Conservation (phyloP, 768 basidiomycete species). For the Leucocoprinus birnbaumii region DNA sequence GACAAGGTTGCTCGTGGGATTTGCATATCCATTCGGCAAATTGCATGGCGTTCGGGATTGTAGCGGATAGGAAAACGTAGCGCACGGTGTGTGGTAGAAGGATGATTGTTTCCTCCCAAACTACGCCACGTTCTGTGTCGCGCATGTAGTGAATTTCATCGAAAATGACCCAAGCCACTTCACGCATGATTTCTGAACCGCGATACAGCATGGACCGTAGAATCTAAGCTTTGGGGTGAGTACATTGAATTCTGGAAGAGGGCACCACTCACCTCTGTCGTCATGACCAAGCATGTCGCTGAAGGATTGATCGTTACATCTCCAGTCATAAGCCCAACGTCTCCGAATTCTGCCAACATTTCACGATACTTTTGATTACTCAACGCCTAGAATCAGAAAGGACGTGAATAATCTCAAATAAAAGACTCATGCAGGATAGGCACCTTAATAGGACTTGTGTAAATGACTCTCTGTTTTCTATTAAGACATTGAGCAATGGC, state of each 20-base stretch:
- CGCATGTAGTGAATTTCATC: conserved; percentile 99
- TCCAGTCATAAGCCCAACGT: conserved; percentile 98
- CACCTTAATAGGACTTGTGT: conserved; percentile 99
- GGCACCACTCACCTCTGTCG: conserved; percentile 77
- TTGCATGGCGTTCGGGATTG: conserved; percentile 99
- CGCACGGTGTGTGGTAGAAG: conserved; percentile 93
- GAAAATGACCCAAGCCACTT: conserved; percentile 99
- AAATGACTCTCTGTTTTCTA: conserved; percentile 94
- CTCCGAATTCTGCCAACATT: conserved; percentile 94
- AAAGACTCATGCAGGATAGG: conserved; percentile 27
- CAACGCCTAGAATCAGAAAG: conserved; percentile 62
- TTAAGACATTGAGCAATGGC: conserved; percentile 96
- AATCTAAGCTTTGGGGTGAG: conserved; percentile 55
- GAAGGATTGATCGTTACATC: conserved; percentile 99
- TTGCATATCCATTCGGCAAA: conserved; percentile 99
- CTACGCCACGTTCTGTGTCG: conserved; percentile 97
- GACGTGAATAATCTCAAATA: conserved; percentile 19
- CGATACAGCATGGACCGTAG: conserved; percentile 97
- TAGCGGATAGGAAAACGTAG: conserved; percentile 98
- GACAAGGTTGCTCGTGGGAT: conserved; percentile 96
- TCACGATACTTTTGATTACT: conserved; percentile 99
- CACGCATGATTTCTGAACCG: conserved; percentile 98
- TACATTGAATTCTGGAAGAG: background rate
- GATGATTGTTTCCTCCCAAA: conserved; percentile 99
- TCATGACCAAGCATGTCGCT: conserved; percentile 98